These are phyloP conservation scores for Arachis stenosperma DNA, from an alignment of 306 rosid genomes.

Conservation along the genomic window DNA sequence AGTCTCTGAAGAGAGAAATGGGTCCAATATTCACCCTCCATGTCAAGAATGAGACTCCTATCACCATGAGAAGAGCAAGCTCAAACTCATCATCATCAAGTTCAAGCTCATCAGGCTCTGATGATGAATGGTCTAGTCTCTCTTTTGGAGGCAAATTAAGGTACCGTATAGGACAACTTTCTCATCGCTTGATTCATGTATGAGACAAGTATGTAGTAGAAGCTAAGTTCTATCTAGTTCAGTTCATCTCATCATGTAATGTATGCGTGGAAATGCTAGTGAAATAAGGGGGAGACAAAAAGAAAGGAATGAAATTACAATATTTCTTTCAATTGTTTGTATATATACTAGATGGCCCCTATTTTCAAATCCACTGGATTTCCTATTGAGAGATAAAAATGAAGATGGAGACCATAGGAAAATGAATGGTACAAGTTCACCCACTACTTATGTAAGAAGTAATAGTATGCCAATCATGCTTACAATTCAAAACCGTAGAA, in stretches of 20 bases:
- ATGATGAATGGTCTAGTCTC: constrained; percentile 25
- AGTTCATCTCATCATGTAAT: too few relatives aligned
- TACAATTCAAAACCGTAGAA: too few relatives aligned
- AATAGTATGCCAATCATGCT: too few relatives aligned
- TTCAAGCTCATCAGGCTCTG: too few relatives aligned
- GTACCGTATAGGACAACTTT: constrained; percentile 52
- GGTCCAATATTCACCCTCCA: constrained; percentile 52
- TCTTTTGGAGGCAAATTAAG: constrained; percentile 53
- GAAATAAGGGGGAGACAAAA: neutral
- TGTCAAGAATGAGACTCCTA: constrained; percentile 41
- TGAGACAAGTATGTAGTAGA: neutral
- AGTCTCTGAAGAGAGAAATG: constrained; percentile 65
- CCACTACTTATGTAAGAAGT: too few relatives aligned
- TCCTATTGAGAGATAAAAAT: too few relatives aligned
- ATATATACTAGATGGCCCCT: neutral
- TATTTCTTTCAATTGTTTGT: neutral
- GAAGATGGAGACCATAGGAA: too few relatives aligned
- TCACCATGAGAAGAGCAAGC: constrained; percentile 7
- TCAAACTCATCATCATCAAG: constrained; percentile 7
- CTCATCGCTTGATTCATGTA: constrained; percentile 47
- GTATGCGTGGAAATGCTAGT: neutral
- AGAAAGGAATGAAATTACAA: too few relatives aligned
- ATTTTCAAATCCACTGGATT: neutral
- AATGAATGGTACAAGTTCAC: too few relatives aligned
- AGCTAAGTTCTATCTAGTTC: neutral